Base-by-base conservation (phyloP, 306 rosid genomes). In the Vicia villosa region DNA sequence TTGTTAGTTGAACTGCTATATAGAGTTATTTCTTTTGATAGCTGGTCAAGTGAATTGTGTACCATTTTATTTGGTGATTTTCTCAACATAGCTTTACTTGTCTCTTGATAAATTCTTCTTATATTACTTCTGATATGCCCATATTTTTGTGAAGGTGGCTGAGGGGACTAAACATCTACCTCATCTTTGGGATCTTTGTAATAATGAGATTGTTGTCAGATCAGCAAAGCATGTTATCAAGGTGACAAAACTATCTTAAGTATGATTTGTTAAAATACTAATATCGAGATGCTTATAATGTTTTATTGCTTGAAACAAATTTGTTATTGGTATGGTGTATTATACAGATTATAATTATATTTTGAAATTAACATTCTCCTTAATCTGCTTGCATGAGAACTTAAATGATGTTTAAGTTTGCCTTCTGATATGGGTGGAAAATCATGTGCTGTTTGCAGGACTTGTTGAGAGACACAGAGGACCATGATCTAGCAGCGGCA, bases 181-280 rank as follows among this genome's bases (percentile, higher is more conserved):
- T 67, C 99, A 95, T 84, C 77, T 95, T 40, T 87, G 92, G 97
- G 95, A 95, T 85, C 91, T 95, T 57, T 95, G 96, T 75, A 86
- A 82, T 64, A 95, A 82, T 82, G 99, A 95, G 82, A 91, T 95
- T 82, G 87, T 89, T 51, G 97, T 87, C 66, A 87, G 99, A 80
- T 87, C 99, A 63, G 96, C 97, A 14, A 95, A 95, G 86, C 99
- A 95, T 84, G 78, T 87, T 60, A 79, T 95, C 60, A 95, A 95
- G 97, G 99, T 95, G 78, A 80, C 36, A 21, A 34, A 17, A 12
- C 17, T 72, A 19, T 24, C 15, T 49, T 14, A 16, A 21, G 11
- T n/a, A 16, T 63, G 55, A 2, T 36, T 61, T 36, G 17, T 56
- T 42, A 49, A 63, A 47, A 22, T 36, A 38, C 21, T 11, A 73